Evolutionary conservation across 2,329 filamentous ascomycete species (phyloP).

Genomic region (Tolypocladium amazonense): DNA sequence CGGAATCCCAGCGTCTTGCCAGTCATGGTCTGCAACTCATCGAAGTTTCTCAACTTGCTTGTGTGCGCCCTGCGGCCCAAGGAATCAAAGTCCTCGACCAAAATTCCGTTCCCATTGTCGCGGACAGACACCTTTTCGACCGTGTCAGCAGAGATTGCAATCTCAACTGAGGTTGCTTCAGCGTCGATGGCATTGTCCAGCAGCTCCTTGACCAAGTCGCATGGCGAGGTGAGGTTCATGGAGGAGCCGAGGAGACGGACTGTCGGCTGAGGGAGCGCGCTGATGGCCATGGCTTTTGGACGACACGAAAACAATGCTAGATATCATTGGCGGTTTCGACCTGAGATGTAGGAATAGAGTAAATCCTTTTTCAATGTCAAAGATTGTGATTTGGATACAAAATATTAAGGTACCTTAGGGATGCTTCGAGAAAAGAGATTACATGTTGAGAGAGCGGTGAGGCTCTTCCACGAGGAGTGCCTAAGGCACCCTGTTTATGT

Average conservation of each 20-base stretch:
- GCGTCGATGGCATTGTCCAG: conserved; percentile 71
- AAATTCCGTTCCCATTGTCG: conserved; percentile 66
- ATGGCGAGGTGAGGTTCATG: conserved; percentile 47
- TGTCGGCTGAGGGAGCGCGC: conserved; percentile 34
- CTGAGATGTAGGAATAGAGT: not conserved
- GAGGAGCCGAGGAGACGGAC: conserved; percentile 49
- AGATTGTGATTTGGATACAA: not conserved
- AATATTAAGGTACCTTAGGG: too few relatives aligned
- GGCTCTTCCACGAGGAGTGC: not conserved
- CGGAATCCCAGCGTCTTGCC: conserved; percentile 61
- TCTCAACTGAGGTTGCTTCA: conserved; percentile 52
- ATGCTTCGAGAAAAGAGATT: not conserved
- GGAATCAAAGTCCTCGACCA: conserved; percentile 45
- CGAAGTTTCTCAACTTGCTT: conserved; percentile 58
- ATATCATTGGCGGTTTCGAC: too few relatives aligned
- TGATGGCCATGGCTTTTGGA: conserved; percentile 34
- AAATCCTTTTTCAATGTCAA: not conserved
- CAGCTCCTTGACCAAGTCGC: conserved; percentile 62
- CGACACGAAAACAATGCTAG: not conserved
- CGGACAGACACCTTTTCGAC: conserved; percentile 59
- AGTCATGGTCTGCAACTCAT: conserved; percentile 47
- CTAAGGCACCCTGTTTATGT: not conserved
- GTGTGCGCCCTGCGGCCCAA: conserved; percentile 61
- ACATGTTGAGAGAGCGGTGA: not conserved
- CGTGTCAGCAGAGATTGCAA: conserved; percentile 54